Evolutionary conservation across 441 rosid species (phyloP).

Genomic region (Biscutella auriculata): DNA sequence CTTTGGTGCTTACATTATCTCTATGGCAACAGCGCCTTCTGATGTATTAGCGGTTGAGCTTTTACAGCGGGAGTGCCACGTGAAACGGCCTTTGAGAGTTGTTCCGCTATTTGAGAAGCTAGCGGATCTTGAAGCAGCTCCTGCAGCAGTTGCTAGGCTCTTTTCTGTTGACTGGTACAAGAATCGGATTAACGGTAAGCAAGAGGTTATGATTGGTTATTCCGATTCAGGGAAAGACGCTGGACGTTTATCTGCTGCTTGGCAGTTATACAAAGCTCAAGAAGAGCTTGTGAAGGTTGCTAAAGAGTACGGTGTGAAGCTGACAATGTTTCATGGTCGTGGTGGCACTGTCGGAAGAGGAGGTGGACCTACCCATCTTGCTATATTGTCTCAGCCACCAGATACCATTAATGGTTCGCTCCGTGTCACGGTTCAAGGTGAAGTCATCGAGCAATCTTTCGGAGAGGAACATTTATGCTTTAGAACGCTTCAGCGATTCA

Average conservation of each 20-base stretch:
- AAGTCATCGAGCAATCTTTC: conserved; percentile 88
- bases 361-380: conserved; percentile 97
- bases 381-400: conserved; percentile 95
- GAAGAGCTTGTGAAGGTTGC: conserved; percentile 92
- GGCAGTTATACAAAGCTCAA: conserved; percentile 91
- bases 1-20: conserved; percentile 91
- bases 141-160: conserved; percentile 79
- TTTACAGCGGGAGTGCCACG: conserved; percentile 82
- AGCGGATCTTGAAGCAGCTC: conserved; percentile 92
- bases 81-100: conserved; percentile 74
- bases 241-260: conserved; percentile 84
- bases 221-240: conserved; percentile 97
- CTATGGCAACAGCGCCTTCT: conserved; percentile 91
- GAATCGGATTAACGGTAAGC: conserved; percentile 75
- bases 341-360: conserved; percentile 99
- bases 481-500: conserved; percentile 84
- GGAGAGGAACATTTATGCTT: conserved; percentile 90
- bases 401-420: conserved; percentile 84
- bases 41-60: conserved; percentile 96
- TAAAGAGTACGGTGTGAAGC: conserved; percentile 70
- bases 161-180: conserved; percentile 89
- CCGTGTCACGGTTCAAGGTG: conserved; percentile 88
- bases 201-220: conserved; percentile 97
- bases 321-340: conserved; percentile 95
- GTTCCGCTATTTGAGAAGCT: conserved; percentile 92